Evolutionary conservation across 352 stramenopile species (phyloP).

Genomic region (Pythium chondricola): DNA sequence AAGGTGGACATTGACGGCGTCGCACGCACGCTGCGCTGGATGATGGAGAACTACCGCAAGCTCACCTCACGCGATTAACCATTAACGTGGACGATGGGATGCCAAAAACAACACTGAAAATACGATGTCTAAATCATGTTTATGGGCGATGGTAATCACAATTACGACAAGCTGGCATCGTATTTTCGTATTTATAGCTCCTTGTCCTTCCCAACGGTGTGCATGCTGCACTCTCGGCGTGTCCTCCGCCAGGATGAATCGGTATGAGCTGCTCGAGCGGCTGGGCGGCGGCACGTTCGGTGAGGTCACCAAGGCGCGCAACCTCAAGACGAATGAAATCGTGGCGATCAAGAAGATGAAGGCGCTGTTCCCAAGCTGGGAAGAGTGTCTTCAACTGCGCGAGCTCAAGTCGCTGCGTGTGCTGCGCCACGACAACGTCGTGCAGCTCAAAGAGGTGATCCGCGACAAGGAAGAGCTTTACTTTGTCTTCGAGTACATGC

Average conservation of each 20-base stretch:
- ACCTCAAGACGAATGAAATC: conserved; percentile 86
- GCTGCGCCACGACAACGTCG: conserved; percentile 77
- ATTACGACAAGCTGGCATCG: too few species aligned
- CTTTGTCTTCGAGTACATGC: conserved; percentile 87
- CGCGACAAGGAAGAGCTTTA: conserved; percentile 84
- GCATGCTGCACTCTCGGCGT: too few species aligned
- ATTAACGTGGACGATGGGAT: too few species aligned
- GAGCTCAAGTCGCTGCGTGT: conserved; percentile 75
- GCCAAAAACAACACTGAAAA: too few species aligned
- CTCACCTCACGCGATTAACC: conserved; percentile 8
- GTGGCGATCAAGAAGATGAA: conserved; percentile 88
- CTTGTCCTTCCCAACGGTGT: too few species aligned
- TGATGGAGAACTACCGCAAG: conserved; percentile 39
- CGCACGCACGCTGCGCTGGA: conserved; percentile 55
- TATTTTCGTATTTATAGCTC: too few species aligned
- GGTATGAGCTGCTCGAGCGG: conserved; percentile 89
- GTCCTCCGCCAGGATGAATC: conserved; percentile 51
- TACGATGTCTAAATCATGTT: too few species aligned
- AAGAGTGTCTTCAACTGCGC: conserved; percentile 74
- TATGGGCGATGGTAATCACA: too few species aligned
- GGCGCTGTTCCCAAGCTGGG: conserved; percentile 67
- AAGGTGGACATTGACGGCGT: conserved; percentile 84
- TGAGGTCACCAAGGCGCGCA: conserved; percentile 88
- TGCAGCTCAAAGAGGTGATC: conserved; percentile 82
- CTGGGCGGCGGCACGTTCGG: conserved; percentile 93